phyloP scores from a whole-genome alignment of 1,284 basidiomycete genomes.

The Pisolithus thermaeus region DNA sequence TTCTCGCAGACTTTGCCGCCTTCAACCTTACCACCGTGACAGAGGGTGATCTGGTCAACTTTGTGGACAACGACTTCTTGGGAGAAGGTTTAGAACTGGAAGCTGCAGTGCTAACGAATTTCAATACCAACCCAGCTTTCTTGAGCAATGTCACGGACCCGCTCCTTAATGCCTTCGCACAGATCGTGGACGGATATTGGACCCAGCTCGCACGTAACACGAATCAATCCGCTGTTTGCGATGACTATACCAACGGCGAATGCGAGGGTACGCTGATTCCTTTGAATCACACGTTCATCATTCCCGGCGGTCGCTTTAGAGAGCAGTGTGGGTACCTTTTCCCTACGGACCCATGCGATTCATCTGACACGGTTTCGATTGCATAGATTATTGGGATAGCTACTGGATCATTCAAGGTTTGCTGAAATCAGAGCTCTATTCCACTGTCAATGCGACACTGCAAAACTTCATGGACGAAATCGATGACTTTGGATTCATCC shows the following conservation, averaged over 20 bases:
- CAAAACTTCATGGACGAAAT: conserved; percentile 94
- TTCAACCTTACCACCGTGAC: conserved; percentile 45
- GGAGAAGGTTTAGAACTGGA: conserved; percentile 85
- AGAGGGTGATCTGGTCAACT: conserved; percentile 57
- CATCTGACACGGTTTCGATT: neutral
- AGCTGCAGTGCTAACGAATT: conserved; percentile 56
- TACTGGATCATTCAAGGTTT: conserved; percentile 87
- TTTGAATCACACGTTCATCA: conserved; percentile 84
- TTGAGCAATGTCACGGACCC: conserved; percentile 69
- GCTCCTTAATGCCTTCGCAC: conserved; percentile 66
- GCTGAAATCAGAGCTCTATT: conserved; percentile 70
- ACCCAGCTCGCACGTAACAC: conserved; percentile 71
- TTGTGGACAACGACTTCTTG: conserved; percentile 72
- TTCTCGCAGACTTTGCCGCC: conserved; percentile 64
- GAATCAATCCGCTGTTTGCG: conserved; percentile 66
- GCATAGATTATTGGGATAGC: conserved; percentile 76
- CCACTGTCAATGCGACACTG: conserved; percentile 70
- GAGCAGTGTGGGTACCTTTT: conserved; percentile 51
- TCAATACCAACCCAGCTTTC: conserved; percentile 63
- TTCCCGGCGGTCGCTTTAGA: conserved; percentile 77
- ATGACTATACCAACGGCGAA: conserved; percentile 35
- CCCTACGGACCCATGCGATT: conserved; percentile 6
- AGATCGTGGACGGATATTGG: conserved; percentile 82
- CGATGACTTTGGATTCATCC: conserved; percentile 78
- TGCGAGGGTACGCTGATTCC: conserved; percentile 86